phyloP scores from a whole-genome alignment of 495 filamentous ascomycete species.

The Entonaema liquescens region DNA sequence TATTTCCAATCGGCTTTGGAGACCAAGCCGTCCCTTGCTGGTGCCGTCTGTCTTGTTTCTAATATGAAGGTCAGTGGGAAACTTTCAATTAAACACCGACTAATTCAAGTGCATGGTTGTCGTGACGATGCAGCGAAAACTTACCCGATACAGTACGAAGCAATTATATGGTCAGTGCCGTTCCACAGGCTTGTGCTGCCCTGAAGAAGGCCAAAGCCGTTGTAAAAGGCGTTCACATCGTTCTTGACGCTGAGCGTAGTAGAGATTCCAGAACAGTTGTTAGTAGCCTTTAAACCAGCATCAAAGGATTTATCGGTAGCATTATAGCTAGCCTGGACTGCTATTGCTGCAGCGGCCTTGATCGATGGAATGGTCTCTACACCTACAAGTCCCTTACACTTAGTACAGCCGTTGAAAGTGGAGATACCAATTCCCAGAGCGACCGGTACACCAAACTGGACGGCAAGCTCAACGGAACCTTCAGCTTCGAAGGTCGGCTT shows the following conservation, averaged over 20 bases:
- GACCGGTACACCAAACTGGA: conserved; percentile 9
- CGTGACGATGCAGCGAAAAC: neutral
- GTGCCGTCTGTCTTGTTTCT: conserved; percentile 17
- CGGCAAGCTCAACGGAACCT: conserved; percentile 3
- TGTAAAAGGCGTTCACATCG: conserved; percentile 23
- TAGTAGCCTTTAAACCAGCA: conserved; percentile 13
- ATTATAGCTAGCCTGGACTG: conserved; percentile 18
- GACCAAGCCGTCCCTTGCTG: conserved; percentile 1
- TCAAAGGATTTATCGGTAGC: conserved; percentile 7
- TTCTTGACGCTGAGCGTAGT: conserved; percentile 22
- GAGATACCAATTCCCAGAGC: conserved; percentile 15
- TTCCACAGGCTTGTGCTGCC: conserved; percentile 9
- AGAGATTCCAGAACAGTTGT: conserved; percentile 35
- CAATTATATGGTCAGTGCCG: conserved; percentile 19
- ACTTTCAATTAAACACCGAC: neutral
- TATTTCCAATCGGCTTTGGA: conserved; percentile 8
- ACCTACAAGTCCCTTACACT: conserved; percentile 22
- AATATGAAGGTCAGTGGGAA: neutral
- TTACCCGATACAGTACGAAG: conserved; percentile 28
- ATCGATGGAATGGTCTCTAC: conserved; percentile 27
- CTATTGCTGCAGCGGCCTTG: conserved; percentile 27
- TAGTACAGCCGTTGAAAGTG: conserved; percentile 12
- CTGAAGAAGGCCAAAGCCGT: conserved; percentile 17
- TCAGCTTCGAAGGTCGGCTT: conserved; percentile 20
- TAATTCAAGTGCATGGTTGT: too few relatives aligned